These are phyloP conservation scores for Thraustochytrium striatum DNA, from an alignment of 352 stramenopile species.

Conservation along the genomic window DNA sequence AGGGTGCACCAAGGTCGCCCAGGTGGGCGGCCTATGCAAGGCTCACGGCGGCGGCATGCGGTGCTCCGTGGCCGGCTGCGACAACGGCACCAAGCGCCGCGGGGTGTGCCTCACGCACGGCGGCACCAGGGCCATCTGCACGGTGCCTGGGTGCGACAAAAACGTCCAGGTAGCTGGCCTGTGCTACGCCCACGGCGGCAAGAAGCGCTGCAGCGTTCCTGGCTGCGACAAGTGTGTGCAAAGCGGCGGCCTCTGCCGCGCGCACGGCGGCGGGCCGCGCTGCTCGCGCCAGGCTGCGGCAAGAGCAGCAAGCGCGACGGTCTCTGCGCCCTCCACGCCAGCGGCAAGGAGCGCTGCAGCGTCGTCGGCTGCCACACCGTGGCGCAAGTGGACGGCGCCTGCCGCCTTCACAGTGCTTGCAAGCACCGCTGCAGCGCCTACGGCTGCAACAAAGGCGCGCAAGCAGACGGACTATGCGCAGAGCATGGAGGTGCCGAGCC, in stretches of 20 bases:
- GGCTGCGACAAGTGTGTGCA: slow-evolving; percentile 56
- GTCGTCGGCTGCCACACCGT: too few species aligned
- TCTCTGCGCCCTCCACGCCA: too few species aligned
- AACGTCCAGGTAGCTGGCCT: slow-evolving; percentile 60
- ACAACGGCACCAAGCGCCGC: slow-evolving; percentile 64
- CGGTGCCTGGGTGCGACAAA: slow-evolving; percentile 55
- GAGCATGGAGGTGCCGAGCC: too few species aligned
- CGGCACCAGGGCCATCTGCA: slow-evolving; percentile 74
- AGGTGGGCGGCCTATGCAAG: slow-evolving; percentile 12
- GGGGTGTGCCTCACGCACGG: slow-evolving; percentile 57
- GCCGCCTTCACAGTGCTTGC: too few species aligned
- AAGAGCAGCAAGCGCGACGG: too few species aligned
- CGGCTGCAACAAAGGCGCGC: too few species aligned
- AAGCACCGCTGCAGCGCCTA: too few species aligned
- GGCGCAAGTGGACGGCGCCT: too few species aligned
- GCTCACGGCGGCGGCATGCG: slow-evolving; percentile 58
- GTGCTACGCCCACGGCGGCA: slow-evolving; percentile 72
- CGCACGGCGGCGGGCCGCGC: too few species aligned
- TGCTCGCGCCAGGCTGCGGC: neutral
- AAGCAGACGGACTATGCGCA: too few species aligned
- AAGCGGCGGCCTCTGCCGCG: too few species aligned
- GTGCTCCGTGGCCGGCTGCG: slow-evolving; percentile 14
- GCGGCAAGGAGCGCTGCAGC: too few species aligned
- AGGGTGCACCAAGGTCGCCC: slow-evolving; percentile 32
- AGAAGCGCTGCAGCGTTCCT: slow-evolving; percentile 69